phyloP scores from a whole-genome alignment of 2,329 filamentous ascomycete genomes.

The Epichloe sibirici region DNA sequence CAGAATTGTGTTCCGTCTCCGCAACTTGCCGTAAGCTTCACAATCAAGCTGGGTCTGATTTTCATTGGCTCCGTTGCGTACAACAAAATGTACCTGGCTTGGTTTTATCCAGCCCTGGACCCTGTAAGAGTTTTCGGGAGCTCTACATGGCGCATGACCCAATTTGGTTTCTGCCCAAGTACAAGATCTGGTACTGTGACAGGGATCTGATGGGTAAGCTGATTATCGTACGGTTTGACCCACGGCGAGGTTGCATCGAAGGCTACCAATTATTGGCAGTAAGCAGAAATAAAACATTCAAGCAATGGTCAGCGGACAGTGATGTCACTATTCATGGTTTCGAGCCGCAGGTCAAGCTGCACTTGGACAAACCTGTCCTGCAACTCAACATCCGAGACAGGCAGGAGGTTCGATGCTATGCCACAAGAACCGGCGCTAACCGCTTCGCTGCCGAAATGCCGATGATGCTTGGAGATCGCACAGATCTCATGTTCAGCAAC shows the following conservation, averaged over 20 bases:
- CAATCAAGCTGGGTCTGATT: slow-evolving; percentile 49
- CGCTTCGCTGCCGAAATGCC: slow-evolving; percentile 38
- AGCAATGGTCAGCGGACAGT: slow-evolving; percentile 52
- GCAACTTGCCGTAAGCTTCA: slow-evolving; percentile 50
- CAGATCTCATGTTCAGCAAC: slow-evolving; percentile 47
- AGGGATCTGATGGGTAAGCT: slow-evolving; percentile 60
- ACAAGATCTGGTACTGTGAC: slow-evolving; percentile 82
- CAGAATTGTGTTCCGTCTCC: slow-evolving; percentile 49
- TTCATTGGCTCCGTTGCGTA: slow-evolving; percentile 60
- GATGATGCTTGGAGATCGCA: slow-evolving; percentile 35
- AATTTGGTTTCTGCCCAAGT: slow-evolving; percentile 70
- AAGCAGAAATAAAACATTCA: slow-evolving; percentile 38
- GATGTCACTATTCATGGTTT: slow-evolving; percentile 63
- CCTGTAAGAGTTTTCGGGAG: slow-evolving; percentile 52
- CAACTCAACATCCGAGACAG: slow-evolving; percentile 30
- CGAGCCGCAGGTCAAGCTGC: slow-evolving; percentile 55
- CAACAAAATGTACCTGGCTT: slow-evolving; percentile 52
- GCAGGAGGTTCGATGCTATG: slow-evolving; percentile 12
- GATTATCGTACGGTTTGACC: slow-evolving; percentile 66
- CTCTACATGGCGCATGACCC: slow-evolving; percentile 66
- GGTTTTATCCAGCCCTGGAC: slow-evolving; percentile 39
- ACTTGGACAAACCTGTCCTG: slow-evolving; percentile 62
- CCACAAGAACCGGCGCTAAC: slow-evolving; percentile 15
- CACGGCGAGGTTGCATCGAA: slow-evolving; percentile 62
- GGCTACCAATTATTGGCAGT: slow-evolving; percentile 64